Base-by-base conservation (phyloP, 495 filamentous ascomycete genomes). In the Hypoxylon trugodes region DNA sequence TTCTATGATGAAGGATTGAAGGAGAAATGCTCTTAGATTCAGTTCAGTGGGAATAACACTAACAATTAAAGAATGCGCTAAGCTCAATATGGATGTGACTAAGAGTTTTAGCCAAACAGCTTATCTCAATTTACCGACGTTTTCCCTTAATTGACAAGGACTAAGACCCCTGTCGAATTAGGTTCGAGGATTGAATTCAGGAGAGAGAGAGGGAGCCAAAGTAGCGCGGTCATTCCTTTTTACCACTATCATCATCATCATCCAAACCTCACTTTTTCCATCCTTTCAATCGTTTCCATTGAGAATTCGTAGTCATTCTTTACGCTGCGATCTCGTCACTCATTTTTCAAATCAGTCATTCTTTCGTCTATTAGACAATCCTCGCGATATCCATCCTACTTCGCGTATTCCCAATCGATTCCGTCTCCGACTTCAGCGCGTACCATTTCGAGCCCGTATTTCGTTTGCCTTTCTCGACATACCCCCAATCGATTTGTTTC, bases 291-390 rank as follows among this genome's bases (percentile, higher is more conserved):
- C 15, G 15, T 33, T 48, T 48, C 6, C 26, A 52, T 58, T 48
- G 55, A 56, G 47, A 51, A 42, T 19, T 56, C 19, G 61, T 54
- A 69, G 67, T 69, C 67, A 69, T 66, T 69, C 67, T 22, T 69
- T 69, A 69, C 67, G 67, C 67, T 69, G 67, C 62, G n/a, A 25
- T 49, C 53, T 65, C 48, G 28, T 62, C 61, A 46, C 35, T 66
- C 61, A 49, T 56, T 66, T 40, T 40, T 15, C 24, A 19, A 37
- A 36, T 15, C n/a, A 53, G 42, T 51, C 54, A 46, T 12, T 64
- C 59, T 48, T 59, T 66, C 13, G 13, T 26, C 24, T 25, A 22
- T 22, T 45, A 58, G 45, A 59, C 51, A 61, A 53, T 49, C 25
- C 43, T 15, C 21, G 38, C 59, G 42, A 37, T 19, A 43, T 18